Conservation (phyloP, 306 rosid species). For the Prunus persica region Prunus_persica_NCBIv2 NC_034013.1:468001-468500, state of each 20-base stretch:
- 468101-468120: conserved; percentile 98
- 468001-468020: conserved; percentile 48
- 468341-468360: conserved; percentile 1
- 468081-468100: conserved; percentile 86
- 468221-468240: conserved; percentile 93
- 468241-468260: conserved; percentile 88
- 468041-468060: background rate
- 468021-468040: background rate
- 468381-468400: background rate
- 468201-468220: conserved; percentile 78
- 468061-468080: conserved; percentile 18
- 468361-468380: background rate
- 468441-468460: background rate
- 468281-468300: background rate
- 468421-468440: background rate
- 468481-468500: conserved; percentile 2
- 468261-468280: conserved; percentile 64
- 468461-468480: background rate
- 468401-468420: background rate
- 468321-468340: background rate
- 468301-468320: background rate
- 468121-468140: conserved; percentile 83
- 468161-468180: conserved; percentile 11
- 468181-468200: conserved; percentile 22
- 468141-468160: conserved; percentile 1